These are phyloP conservation scores for Mayamaea pseudoterrestris DNA, from an alignment of 108 stramenopile genomes.

Conservation along the genomic window DNA sequence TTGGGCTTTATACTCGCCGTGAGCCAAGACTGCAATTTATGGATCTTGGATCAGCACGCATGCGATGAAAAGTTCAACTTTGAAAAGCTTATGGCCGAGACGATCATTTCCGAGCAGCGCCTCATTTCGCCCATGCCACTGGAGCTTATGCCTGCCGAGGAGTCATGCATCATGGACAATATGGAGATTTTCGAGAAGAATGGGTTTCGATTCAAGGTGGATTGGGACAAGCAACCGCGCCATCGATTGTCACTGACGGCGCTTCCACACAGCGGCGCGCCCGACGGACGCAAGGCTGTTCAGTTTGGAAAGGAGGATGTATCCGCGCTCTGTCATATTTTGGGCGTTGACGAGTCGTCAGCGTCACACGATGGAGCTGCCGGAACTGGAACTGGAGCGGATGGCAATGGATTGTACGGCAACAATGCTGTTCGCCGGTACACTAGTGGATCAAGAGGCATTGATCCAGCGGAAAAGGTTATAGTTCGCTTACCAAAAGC, in stretches of 20 bases:
- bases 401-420: conserved; percentile 57
- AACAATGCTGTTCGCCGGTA: conserved; percentile 77
- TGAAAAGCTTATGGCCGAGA: conserved; percentile 51
- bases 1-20: conserved; percentile 87
- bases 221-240: conserved; percentile 59
- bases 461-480: conserved; percentile 19
- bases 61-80: conserved; percentile 81
- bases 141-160: conserved; percentile 80
- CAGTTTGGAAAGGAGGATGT: conserved; percentile 92
- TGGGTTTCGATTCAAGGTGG: conserved; percentile 80
- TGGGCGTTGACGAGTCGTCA: conserved; percentile 32
- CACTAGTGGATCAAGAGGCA: conserved; percentile 1
- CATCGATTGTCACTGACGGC: conserved; percentile 77
- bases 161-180: conserved; percentile 81
- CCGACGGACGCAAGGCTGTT: conserved; percentile 79
- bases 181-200: conserved; percentile 83
- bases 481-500: conserved; percentile 86
- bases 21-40: conserved; percentile 68
- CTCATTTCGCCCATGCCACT: conserved; percentile 70
- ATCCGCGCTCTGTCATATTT: conserved; percentile 74
- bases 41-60: conserved; percentile 95
- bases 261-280: conserved; percentile 83
- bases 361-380: conserved; percentile 31
- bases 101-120: conserved; percentile 71
- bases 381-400: conserved; percentile 57